Evolutionary conservation across 2,329 filamentous ascomycete genomes (phyloP), one percentile per base, ranked within the genome.

Genomic region (Coccinonectria pachysandricola): DNA sequence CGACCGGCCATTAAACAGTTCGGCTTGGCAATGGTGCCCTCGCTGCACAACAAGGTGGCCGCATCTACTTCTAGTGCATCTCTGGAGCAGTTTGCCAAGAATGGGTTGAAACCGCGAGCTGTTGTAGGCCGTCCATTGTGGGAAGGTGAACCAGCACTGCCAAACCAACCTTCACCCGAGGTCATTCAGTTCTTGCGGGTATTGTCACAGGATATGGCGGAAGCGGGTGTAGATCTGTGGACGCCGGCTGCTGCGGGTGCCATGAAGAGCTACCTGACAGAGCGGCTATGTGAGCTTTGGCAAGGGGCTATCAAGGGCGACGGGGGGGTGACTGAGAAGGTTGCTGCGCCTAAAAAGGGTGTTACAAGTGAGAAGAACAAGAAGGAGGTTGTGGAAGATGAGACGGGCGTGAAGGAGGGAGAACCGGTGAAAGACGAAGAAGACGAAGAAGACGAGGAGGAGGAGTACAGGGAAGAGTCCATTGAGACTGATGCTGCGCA

Each of bases 181-280:
- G 62, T 75, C 0, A 93, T 93, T 47, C 71, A 68, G 33, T 76
- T 92, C 28, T 46, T 95, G 24, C 71, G 74, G 13, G 64, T 64
- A 22, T 48, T 93, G 15, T 70, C 72, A 4, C 57, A 60, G 23
- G 61, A 66, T 5, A 92, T 95, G 84, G 68, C 68, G 4, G 60
- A 65, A 8, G 60, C 69, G 3, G 87, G 87, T 0, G 62, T 71
- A 23, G 88, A 95, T 49, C 53, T 95, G 3, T 96, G 87, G 87
- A 86, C 78, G 27, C 66, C 72, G 3, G 62, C 64, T 3, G 80
- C 82, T 1, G 69, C 87, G 2, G 42, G 43, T 1, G 59, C 61
- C 1, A 45, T 93, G 36, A 91, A 85, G 54, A 48, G 44, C n/a
- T 50, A 61, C 23, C 46, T 85, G 5, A 50, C 59, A 5, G 52